Evolutionary conservation across 192 early-diverging fungal genomes (phyloP).

Genomic region (Tieghemiomyces parasiticus): DNA sequence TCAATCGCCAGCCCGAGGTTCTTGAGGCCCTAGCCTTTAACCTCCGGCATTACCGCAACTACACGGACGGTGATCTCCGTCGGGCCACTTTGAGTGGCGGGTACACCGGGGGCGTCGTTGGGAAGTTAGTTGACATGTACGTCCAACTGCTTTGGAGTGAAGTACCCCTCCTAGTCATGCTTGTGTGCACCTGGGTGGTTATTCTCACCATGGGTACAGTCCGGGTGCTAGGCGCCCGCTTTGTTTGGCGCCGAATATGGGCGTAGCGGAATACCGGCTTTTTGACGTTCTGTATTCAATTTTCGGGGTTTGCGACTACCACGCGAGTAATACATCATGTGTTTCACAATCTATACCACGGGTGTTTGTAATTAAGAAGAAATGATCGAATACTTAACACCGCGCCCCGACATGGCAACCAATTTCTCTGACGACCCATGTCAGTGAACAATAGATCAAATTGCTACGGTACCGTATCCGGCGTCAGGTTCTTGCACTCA

Average conservation of each 20-base stretch:
- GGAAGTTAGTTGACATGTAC: slow-evolving; percentile 22
- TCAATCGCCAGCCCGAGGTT: slow-evolving; percentile 2
- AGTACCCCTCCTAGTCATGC: slow-evolving; percentile 19
- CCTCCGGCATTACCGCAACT: slow-evolving; percentile 15
- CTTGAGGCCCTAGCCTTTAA: neutral
- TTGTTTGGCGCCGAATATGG: slow-evolving; percentile 1
- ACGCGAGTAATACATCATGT: no score
- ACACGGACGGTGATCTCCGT: slow-evolving; percentile 15
- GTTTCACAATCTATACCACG: no score
- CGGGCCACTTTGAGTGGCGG: slow-evolving; percentile 22
- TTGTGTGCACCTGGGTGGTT: slow-evolving; percentile 23
- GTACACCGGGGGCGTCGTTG: slow-evolving; percentile 27
- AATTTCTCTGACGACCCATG: no score
- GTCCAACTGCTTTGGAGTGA: slow-evolving; percentile 14
- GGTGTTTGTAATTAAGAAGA: no score
- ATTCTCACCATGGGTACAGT: slow-evolving; percentile 20
- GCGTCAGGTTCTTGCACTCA: no score
- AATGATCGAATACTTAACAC: no score
- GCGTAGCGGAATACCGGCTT: no score
- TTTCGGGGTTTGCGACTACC: no score
- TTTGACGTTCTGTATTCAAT: no score
- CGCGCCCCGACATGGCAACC: no score
- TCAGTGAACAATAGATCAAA: no score
- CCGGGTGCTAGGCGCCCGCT: slow-evolving; percentile 12
- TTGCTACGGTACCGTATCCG: no score